Base-by-base conservation (phyloP, 2,329 filamentous ascomycete genomes). In the Drechslerella dactyloides region DNA sequence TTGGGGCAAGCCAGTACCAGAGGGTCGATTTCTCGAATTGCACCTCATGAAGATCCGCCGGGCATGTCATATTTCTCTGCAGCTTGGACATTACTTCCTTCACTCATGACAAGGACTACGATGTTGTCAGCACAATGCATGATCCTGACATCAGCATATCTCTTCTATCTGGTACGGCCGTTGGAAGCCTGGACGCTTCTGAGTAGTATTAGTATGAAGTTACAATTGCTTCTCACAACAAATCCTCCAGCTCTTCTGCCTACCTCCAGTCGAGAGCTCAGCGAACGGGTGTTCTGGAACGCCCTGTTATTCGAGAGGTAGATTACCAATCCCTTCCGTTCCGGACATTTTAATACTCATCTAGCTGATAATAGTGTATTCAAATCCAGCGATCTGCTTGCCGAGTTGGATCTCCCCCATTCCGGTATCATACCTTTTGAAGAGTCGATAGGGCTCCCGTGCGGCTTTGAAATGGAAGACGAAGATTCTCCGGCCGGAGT, bases 251-350 rank as follows among this genome's bases (percentile, higher is more conserved):
- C 85, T 73, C 85, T 89, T 60, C 85, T 93, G 0, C 89, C 89
- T 0, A 81, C 86, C 2, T 86, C 87, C 33, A 87, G 90, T 77
- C 85, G 87, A 76, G 90, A 93, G 78, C 80, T 93, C 30, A 86
- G 87, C 53, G 89, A 91, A 79, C 84, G 90, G 54, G 88, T 93
- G 13, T 94, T 91, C 80, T 94, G 90, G 90, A 93, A 94, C 75
- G 84, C 90, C 1, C 82, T 93, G 1, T 84, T 93, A 56, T 91
- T 91, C 69, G 90, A 93, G 79, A 92, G 75, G 81, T 76, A 66
- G 60, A 61, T 56, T 33, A 50, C 60, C 68, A 60, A 62, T 40
- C 65, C 65, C 23, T 23, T 77, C 78, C 56, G 65, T 74, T 62
- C 27, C 27, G 59, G 42, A 52, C 50, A 57, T 61, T 69, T 60